A percentile compares a stretch with the other conserved stretches of the same genome.
Evolutionary conservation across 208 protist genomes (phyloP).

Genomic region (Strigomonas culicis): DNA sequence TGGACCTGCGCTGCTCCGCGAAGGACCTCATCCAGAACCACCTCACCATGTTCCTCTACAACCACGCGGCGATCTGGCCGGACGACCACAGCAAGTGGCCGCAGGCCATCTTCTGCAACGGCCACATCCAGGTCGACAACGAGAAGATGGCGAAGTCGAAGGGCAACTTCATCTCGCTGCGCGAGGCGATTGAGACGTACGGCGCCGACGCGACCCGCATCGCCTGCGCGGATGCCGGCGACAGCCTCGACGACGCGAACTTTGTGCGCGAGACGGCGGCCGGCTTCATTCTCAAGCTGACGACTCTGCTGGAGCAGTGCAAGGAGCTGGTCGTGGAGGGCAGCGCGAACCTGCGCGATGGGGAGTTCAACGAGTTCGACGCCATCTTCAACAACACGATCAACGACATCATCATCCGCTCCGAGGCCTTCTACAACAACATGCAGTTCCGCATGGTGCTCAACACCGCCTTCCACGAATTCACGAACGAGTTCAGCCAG

Average conservation of each 20-base stretch:
- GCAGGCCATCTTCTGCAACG: conserved; percentile 97
- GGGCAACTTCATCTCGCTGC: conserved; percentile 99
- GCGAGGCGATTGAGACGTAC: conserved; percentile 81
- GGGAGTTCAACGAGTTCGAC: conserved; percentile 80
- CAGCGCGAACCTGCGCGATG: conserved; percentile 31
- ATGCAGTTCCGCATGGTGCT: conserved; percentile 97
- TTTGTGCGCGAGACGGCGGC: conserved; percentile 95
- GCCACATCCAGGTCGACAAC: conserved; percentile 98
- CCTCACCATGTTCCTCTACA: conserved; percentile 99
- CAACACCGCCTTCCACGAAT: conserved; percentile 94
- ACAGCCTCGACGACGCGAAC: conserved; percentile 98
- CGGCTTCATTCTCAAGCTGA: conserved; percentile 96
- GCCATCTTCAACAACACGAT: conserved; percentile 94
- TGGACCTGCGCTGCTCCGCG: conserved; percentile 98
- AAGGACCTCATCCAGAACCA: conserved; percentile 99
- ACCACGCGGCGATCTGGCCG: conserved; percentile 98
- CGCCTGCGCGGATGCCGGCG: conserved; percentile 98
- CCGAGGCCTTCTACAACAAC: conserved; percentile 83
- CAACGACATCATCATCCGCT: conserved; percentile 82
- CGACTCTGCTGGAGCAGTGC: conserved; percentile 93
- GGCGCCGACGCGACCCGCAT: conserved; percentile 94
- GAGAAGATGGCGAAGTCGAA: conserved; percentile 99
- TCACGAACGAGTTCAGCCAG: conserved; percentile 89
- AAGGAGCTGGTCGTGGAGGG: conserved; percentile 56
- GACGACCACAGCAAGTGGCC: conserved; percentile 81